phyloP scores from a whole-genome alignment of 1,139 yeast genomes.

The Saccharomyces hybrid region DNA sequence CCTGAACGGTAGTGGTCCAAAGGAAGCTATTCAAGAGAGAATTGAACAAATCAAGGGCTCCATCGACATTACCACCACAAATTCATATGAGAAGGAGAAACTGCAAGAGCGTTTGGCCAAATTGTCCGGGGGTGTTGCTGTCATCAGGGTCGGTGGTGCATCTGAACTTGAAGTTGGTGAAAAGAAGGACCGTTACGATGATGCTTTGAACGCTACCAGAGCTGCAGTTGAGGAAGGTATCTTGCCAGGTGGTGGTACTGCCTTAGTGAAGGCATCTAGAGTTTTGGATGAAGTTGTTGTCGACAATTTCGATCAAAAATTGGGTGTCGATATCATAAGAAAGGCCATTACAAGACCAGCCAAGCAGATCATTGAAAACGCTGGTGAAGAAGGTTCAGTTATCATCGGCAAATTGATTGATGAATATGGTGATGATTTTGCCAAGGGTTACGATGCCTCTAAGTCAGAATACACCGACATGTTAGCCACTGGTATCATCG shows the following conservation, averaged over 20 bases:
- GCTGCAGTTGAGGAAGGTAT: constrained; percentile 99
- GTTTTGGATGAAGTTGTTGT: constrained; percentile 73
- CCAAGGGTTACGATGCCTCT: constrained; percentile 89
- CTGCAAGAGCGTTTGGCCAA: constrained; percentile 97
- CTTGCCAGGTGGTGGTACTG: constrained; percentile 99
- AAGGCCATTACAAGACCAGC: constrained; percentile 97
- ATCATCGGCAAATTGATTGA: constrained; percentile 88
- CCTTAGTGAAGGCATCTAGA: constrained; percentile 89
- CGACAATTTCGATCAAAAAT: constrained; percentile 92
- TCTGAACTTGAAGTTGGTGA: constrained; percentile 99
- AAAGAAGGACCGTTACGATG: constrained; percentile 99
- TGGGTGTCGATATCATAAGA: constrained; percentile 93
- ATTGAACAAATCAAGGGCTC: constrained; percentile 93
- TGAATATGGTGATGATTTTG: constrained; percentile 79
- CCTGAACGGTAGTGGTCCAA: constrained; percentile 91
- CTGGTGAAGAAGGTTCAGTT: constrained; percentile 98
- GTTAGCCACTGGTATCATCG: constrained; percentile 97
- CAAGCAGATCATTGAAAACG: constrained; percentile 92
- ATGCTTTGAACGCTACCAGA: constrained; percentile 97
- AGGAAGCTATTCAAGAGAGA: constrained; percentile 81
- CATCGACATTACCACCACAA: constrained; percentile 65
- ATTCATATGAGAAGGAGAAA: constrained; percentile 96
- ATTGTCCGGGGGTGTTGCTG: constrained; percentile 99
- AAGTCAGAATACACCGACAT: constrained; percentile 93
- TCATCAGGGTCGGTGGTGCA: constrained; percentile 95